Percentiles rank a stretch among this genome's conserved stretches.
Evolutionary conservation across 1,139 yeast species (phyloP).

Genomic region (Yamadazyma atlantica): DNA sequence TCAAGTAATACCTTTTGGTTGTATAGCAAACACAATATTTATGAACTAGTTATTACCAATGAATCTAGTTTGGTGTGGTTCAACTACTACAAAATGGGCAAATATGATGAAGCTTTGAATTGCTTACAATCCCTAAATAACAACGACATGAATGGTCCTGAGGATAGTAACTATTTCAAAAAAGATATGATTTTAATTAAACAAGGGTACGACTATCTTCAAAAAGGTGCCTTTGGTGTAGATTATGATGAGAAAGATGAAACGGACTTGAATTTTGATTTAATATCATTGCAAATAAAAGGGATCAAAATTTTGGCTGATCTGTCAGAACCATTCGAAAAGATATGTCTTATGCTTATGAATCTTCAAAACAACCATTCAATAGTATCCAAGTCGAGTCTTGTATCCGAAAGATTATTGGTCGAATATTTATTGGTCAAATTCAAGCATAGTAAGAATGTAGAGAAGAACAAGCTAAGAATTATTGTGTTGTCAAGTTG

Average conservation of each 20-base stretch:
- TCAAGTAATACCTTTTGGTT: conserved; percentile 29
- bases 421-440: conserved; percentile 59
- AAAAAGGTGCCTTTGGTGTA: conserved; percentile 42
- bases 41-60: conserved; percentile 60
- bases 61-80: conserved; percentile 81
- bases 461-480: conserved; percentile 48
- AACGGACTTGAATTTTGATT: conserved; percentile 13
- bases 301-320: conserved; percentile 68
- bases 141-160: conserved; percentile 7
- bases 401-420: conserved; percentile 35
- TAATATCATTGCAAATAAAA: conserved; percentile 30
- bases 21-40: conserved; percentile 19
- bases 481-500: conserved; percentile 70
- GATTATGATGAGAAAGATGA: conserved; percentile 17
- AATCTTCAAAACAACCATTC: conserved; percentile 26
- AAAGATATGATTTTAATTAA: conserved; percentile 57
- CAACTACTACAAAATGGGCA: conserved; percentile 58
- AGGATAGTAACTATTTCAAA: conserved; percentile 14
- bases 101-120: conserved; percentile 68
- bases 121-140: conserved; percentile 26
- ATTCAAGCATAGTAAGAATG: conserved; percentile 35
- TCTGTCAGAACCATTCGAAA: conserved; percentile 70
- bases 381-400: conserved; percentile 5
- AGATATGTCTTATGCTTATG: conserved; percentile 63
- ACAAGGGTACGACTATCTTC: conserved; percentile 62